These are phyloP conservation scores for Backusella psychrophila DNA, from an alignment of 192 early-diverging fungal species.

Conservation along the genomic window DNA sequence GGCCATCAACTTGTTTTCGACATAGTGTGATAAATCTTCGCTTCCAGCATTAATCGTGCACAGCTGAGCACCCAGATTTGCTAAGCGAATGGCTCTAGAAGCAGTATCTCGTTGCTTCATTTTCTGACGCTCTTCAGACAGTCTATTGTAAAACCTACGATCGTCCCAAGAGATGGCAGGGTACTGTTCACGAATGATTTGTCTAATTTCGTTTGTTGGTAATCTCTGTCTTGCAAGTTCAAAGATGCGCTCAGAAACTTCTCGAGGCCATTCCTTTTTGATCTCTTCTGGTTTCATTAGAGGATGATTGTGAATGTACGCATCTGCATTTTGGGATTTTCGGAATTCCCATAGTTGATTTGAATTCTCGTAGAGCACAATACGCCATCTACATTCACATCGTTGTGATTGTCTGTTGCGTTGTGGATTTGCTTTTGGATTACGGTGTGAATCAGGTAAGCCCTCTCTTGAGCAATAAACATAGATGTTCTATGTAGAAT, in stretches of 20 bases:
- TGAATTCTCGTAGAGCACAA: conserved; percentile 54
- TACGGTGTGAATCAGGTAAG: conserved; percentile 50
- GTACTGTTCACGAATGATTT: conserved; percentile 45
- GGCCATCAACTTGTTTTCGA: conserved; percentile 1
- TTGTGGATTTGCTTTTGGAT: conserved; percentile 48
- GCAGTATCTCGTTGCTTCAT: conserved; percentile 49
- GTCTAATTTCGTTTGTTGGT: conserved; percentile 41
- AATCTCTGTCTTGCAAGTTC: conserved; percentile 47
- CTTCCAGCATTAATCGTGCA: conserved; percentile 36
- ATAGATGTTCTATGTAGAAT: conserved; percentile 48
- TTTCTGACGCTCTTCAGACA: conserved; percentile 59
- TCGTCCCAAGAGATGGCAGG: conserved; percentile 53
- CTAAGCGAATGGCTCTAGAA: conserved; percentile 41
- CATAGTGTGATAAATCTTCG: conserved; percentile 30
- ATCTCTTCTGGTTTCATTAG: conserved; percentile 51
- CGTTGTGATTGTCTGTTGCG: conserved; percentile 53
- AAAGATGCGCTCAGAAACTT: conserved; percentile 49
- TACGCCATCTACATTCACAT: conserved; percentile 60
- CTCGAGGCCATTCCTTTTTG: conserved; percentile 48
- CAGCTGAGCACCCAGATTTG: conserved; percentile 44
- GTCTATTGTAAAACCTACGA: conserved; percentile 55
- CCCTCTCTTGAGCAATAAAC: conserved; percentile 61
- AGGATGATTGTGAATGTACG: conserved; percentile 55
- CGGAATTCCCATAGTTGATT: conserved; percentile 51
- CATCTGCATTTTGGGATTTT: conserved; percentile 54